Evolutionary conservation across 176 grass and related monocot genomes (phyloP), one percentile per base, ranked within the genome.

Genomic region (Oryza punctata): DNA sequence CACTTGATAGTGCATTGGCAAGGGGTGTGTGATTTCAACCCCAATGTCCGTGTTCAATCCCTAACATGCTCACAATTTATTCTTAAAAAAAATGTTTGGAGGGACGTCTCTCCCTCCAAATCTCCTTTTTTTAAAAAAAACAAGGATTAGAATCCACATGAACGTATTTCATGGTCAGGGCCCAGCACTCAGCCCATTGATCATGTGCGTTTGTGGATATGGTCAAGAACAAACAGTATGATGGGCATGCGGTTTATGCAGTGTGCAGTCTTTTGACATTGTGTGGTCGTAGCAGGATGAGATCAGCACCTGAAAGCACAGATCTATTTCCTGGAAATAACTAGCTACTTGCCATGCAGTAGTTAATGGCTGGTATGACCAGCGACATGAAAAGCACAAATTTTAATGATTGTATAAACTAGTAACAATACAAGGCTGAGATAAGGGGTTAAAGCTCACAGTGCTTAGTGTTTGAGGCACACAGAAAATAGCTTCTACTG

Each of bases 401-500:
- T 46, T 73, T 25, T 65, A 35, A 49, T 50, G 16, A 63, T 40
- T 63, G 1, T 14, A 73, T 21, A 46, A 50, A 50, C 21, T 11
- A 15, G 52, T 47, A 64, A 66, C 16, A 49, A 38, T 38, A 15
- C 12, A 75, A 82, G 10, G n/a, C n/a, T 64, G 29, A 8, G 63
- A 64, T 12, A 85, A 94, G 61, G 74, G 19, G 83, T 19, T 67
- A 77, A 79, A 88, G 30, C 93, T 98, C 70, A 98, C 96, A 78
- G 28, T 77, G 77, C 57, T 88, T 86, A 98, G 85, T 54, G 96
- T 95, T 90, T 98, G 93, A 73, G 93, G 91, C 44, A 95, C 89
- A 82, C 96, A 98, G 80, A 98, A 98, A 83, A 98, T 93, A 91
- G 70, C 91, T 86, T 93, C 87, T 74, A 95, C 76, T 79, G 86